Evolutionary conservation across 2,329 filamentous ascomycete species (phyloP), one percentile per base, ranked within the genome.

Genomic region (Penicillium sp.): DNA sequence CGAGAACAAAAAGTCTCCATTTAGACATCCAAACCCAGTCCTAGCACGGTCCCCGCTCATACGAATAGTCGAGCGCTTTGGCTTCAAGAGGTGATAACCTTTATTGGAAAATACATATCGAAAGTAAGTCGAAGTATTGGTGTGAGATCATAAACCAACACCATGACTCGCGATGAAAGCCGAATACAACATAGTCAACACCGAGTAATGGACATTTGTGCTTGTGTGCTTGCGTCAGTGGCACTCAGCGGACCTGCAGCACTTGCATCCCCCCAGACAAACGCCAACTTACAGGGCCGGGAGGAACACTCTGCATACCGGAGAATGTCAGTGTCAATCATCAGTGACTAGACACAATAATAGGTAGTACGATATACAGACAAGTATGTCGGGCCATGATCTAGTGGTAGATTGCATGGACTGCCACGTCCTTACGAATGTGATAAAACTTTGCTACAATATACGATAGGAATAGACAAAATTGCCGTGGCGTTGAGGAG

Each of bases 341-440:
- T 22, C 13, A 38, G 26, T 32, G 6, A 24, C 6, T n/a, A 22
- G 22, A 17, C 3, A 33, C 5, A 21, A 15, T 7, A 17, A 31
- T 13, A 43, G 22, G 17, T 50, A 40, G 37, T 32, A 39, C 37
- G 38, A 52, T 44, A 43, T 45, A 46, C 19, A 9, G 38, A 22
- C 15, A 38, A 51, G 39, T 48, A 56, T 57, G 51, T 22, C 45
- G 13, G 29, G 13, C 13, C 4, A n/a, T 9, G 19, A 24, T 47
- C 22, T 42, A 54, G 52, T 57, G 51, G 47, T 9, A 21, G n/a
- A 15, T n/a, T 55, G 45, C 50, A 54, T 49, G 35, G 24, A 26
- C 26, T 21, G 39, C 17, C 26, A 29, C 7, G 3, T 21, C 29
- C 15, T 21, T 19, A 7, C 17, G 7, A 15, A 29, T 29, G 4